These are phyloP conservation scores for Alternaria panax DNA, from an alignment of 2,329 filamentous ascomycete species.

Conservation along the genomic window DNA sequence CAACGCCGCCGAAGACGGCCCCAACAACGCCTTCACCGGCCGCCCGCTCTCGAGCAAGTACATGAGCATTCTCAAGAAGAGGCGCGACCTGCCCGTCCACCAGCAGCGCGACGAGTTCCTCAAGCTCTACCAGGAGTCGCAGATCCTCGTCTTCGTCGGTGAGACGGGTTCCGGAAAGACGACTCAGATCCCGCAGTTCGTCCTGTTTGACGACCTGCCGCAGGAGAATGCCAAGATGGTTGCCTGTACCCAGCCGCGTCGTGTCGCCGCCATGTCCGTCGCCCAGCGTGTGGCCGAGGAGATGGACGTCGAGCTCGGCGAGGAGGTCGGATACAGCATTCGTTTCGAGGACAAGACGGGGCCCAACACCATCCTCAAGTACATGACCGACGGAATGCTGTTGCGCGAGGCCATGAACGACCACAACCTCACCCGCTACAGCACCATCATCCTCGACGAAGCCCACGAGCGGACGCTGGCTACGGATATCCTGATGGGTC, in stretches of 20 bases:
- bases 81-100: constrained; percentile 88
- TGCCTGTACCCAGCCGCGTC: constrained; percentile 95
- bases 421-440: constrained; percentile 86
- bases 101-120: constrained; percentile 95
- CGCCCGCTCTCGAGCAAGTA: constrained; percentile 80
- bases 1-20: constrained; percentile 76
- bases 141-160: constrained; percentile 98
- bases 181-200: constrained; percentile 98
- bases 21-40: constrained; percentile 85
- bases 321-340: constrained; percentile 96
- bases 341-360: constrained; percentile 96
- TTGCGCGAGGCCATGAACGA: constrained; percentile 94
- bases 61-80: constrained; percentile 84
- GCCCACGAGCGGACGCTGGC: constrained; percentile 97
- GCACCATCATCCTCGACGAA: constrained; percentile 97
- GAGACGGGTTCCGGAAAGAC: constrained; percentile 99
- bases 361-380: constrained; percentile 91
- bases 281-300: constrained; percentile 97
- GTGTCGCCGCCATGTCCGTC: constrained; percentile 97
- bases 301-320: constrained; percentile 87
- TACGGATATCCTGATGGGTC: constrained; percentile 91
- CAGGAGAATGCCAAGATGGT: constrained; percentile 87
- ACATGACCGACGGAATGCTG: constrained; percentile 99
- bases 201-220: constrained; percentile 94
- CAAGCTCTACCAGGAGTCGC: constrained; percentile 87